Evolutionary conservation across 768 basidiomycete genomes (phyloP).

Genomic region (Pleurotus djamor): DNA sequence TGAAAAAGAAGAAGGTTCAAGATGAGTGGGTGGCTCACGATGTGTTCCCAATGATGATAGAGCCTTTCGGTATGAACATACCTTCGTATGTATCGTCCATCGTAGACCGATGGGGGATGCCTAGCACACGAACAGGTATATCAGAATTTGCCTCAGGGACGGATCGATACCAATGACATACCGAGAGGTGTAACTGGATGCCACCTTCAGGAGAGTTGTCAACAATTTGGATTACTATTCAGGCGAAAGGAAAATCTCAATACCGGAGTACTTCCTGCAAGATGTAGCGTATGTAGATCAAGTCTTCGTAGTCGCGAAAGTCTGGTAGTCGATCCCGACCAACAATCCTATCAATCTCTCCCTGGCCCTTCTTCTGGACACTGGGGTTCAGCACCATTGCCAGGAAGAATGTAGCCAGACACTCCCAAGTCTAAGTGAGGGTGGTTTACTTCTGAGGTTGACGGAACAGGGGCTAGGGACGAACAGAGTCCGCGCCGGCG

Average conservation of each 20-base stretch:
- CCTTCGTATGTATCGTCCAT: conserved; percentile 18
- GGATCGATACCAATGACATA: conserved; percentile 9
- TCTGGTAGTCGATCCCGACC: conserved; percentile 45
- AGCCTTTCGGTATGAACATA: conserved; percentile 16
- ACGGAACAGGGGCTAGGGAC: neutral
- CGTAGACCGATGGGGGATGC: neutral
- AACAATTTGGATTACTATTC: neutral
- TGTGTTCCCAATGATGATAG: conserved; percentile 13
- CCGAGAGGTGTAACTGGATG: conserved; percentile 43
- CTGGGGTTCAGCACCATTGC: conserved; percentile 54
- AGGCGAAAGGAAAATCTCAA: conserved; percentile 8
- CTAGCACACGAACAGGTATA: neutral
- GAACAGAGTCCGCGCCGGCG: conserved; percentile 41
- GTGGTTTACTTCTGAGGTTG: too few relatives aligned
- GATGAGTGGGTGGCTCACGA: neutral
- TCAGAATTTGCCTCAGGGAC: conserved; percentile 7
- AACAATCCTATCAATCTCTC: conserved; percentile 47
- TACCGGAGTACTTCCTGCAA: conserved; percentile 47
- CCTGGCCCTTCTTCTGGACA: conserved; percentile 44
- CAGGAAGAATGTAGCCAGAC: conserved; percentile 46
- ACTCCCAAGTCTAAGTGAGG: conserved; percentile 41
- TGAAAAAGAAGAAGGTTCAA: neutral
- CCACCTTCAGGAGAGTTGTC: conserved; percentile 28
- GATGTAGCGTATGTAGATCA: conserved; percentile 47
- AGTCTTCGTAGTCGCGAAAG: conserved; percentile 35